These are phyloP conservation scores for Apiotrichum montevideense DNA, from an alignment of 1,284 basidiomycete species.

Conservation along the genomic window DNA sequence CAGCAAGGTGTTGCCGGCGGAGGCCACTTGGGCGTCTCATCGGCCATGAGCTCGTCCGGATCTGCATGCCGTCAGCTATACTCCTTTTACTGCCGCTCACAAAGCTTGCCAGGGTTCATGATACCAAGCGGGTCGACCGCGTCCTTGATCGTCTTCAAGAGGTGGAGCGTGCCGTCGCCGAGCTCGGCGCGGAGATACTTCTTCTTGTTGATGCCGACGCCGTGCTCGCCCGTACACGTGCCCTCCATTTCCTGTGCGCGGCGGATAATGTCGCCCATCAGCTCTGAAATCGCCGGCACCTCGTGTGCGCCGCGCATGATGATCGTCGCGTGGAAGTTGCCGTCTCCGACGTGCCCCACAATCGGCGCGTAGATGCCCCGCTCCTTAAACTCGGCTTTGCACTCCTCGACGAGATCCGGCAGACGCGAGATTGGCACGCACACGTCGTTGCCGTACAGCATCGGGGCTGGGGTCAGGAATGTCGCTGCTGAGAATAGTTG, in stretches of 20 bases:
- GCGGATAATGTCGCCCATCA: constrained; percentile 8
- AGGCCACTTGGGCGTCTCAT: constrained; percentile 6
- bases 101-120: constrained; percentile 68
- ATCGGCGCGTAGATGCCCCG: constrained; percentile 54
- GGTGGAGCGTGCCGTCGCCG: constrained; percentile 62
- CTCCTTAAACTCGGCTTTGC: constrained; percentile 63
- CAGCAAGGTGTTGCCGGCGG: constrained; percentile 1
- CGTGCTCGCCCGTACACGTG: constrained; percentile 62
- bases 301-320: constrained; percentile 15
- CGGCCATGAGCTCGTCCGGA: constrained; percentile 16
- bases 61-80: constrained; percentile 1
- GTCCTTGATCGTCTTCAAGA: constrained; percentile 69
- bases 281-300: constrained; percentile 4
- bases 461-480: constrained; percentile 52
- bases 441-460: constrained; percentile 72
- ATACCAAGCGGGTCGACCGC: constrained; percentile 66
- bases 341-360: constrained; percentile 74
- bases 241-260: constrained; percentile 40
- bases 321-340: constrained; percentile 49
- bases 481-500: no score
- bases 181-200: constrained; percentile 60
- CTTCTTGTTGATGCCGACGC: constrained; percentile 71
- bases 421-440: constrained; percentile 74
- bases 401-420: constrained; percentile 65
- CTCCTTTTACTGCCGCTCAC: constrained; percentile 2